Percentiles rank a stretch among this genome's conserved stretches.
Conservation (phyloP, 2,329 filamentous ascomycete species). For the Phoma sp. region DNA sequence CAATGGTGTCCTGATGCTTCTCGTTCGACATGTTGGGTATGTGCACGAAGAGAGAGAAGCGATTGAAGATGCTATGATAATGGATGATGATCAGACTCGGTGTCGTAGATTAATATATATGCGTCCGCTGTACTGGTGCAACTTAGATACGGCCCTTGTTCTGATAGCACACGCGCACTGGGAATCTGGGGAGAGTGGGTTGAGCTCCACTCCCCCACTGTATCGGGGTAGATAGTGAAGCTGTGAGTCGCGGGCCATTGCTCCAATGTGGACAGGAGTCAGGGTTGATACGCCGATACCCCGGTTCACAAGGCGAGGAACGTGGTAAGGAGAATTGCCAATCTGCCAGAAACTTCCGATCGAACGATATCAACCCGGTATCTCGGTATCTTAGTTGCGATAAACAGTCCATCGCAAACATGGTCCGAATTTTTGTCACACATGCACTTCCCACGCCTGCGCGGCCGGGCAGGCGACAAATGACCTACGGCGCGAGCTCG, state of each 20-base stretch:
- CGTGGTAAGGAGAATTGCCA: conserved; percentile 5
- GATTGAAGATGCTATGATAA: neutral
- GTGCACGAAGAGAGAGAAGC: neutral
- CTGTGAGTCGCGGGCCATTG: neutral
- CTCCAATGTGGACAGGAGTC: conserved; percentile 21
- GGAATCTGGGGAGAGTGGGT: conserved; percentile 35
- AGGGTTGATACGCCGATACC: conserved; percentile 10
- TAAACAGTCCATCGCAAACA: neutral
- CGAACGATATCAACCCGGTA: neutral
- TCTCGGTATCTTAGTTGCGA: neutral
- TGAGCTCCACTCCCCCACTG: conserved; percentile 22
- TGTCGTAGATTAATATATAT: conserved; percentile 14
- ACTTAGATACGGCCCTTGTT: conserved; percentile 15
- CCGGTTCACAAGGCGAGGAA: conserved; percentile 4
- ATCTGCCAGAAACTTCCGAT: conserved; percentile 3
- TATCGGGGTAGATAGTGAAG: conserved; percentile 32
- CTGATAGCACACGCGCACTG: conserved; percentile 22
- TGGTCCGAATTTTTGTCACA: too few relatives aligned
- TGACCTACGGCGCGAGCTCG: neutral
- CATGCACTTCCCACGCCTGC: neutral
- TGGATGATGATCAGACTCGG: conserved; percentile 2
- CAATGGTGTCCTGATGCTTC: conserved; percentile 35
- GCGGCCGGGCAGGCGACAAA: neutral
- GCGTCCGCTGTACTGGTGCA: neutral
- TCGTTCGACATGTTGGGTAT: conserved; percentile 32